Percentiles rank a stretch among this genome's conserved stretches.
These are phyloP conservation scores for Eucalyptus cloeziana DNA, from an alignment of 345 rosid genomes.

Conservation along the genomic window DNA sequence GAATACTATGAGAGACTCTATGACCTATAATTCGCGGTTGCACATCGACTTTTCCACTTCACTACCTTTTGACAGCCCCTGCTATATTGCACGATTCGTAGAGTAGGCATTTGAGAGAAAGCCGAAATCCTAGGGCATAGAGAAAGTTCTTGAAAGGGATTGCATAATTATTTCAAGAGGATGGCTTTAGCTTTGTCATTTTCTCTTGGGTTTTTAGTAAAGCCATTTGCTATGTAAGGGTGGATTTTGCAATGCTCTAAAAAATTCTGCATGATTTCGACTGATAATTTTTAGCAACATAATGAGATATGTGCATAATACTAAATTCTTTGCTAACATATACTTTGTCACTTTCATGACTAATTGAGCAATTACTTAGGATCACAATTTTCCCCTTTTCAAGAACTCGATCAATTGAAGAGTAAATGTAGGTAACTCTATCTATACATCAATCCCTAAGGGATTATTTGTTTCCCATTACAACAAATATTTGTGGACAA, in stretches of 20 bases:
- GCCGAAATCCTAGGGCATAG: neutral
- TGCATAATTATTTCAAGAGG: neutral
- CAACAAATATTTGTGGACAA: neutral
- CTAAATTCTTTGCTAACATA: neutral
- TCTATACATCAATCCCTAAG: neutral
- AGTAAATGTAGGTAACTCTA: neutral
- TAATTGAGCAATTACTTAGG: neutral
- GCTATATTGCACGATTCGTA: neutral
- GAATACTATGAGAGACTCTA: neutral
- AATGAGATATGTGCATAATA: neutral
- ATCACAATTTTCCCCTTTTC: neutral
- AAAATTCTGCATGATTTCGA: neutral
- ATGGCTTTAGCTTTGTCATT: neutral
- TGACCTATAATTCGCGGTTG: neutral
- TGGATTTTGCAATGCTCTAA: neutral
- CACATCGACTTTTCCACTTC: neutral
- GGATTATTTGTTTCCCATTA: neutral
- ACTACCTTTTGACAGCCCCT: neutral
- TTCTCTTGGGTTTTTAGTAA: neutral
- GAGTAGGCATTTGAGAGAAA: neutral
- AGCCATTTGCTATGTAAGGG: neutral
- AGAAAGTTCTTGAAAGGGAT: neutral
- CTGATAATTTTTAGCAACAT: neutral
- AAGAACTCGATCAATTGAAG: neutral
- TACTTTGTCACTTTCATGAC: neutral